phyloP scores from a whole-genome alignment of 106 monocot genomes.

The Apostasia ramifera region DNA sequence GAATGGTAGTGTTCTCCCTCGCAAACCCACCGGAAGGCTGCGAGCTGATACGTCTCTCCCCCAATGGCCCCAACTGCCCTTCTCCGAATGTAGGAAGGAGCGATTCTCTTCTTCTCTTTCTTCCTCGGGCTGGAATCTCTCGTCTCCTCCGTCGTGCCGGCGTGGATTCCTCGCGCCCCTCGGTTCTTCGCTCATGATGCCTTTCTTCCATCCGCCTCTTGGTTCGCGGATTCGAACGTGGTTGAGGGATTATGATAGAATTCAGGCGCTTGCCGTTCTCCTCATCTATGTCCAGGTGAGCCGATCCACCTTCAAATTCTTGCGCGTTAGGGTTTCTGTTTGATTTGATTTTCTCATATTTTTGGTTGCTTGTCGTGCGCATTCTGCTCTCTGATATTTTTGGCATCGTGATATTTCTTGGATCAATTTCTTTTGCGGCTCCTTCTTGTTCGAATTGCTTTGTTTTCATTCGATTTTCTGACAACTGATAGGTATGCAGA shows the following conservation, averaged over 20 bases:
- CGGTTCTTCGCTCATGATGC: not conserved
- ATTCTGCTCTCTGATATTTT: not conserved
- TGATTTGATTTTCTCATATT: not conserved
- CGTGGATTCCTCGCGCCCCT: not conserved
- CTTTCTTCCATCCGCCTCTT: conserved; percentile 2
- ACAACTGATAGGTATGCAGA: conserved; percentile 23
- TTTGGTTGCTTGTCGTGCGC: not conserved
- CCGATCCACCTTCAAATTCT: not conserved
- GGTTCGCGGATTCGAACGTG: conserved; percentile 35
- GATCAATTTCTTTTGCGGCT: not conserved
- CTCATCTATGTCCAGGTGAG: conserved; percentile 52
- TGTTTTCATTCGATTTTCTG: not conserved
- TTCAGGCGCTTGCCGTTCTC: conserved; percentile 35
- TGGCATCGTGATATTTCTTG: not conserved
- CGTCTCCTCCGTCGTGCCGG: not conserved
- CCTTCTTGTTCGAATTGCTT: not conserved
- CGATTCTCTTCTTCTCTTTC: not conserved
- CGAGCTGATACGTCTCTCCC: not conserved
- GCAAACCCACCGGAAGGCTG: not conserved
- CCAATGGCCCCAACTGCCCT: not conserved
- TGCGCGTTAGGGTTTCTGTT: not conserved
- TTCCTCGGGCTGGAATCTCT: too few species aligned
- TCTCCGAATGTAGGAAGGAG: not conserved
- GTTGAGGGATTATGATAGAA: conserved; percentile 50
- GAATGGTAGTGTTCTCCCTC: not conserved